A percentile compares a stretch with the other conserved stretches of the same genome.
Conservation (phyloP, 2,329 filamentous ascomycete genomes). For the Sporothrix variecibatus region DNA sequence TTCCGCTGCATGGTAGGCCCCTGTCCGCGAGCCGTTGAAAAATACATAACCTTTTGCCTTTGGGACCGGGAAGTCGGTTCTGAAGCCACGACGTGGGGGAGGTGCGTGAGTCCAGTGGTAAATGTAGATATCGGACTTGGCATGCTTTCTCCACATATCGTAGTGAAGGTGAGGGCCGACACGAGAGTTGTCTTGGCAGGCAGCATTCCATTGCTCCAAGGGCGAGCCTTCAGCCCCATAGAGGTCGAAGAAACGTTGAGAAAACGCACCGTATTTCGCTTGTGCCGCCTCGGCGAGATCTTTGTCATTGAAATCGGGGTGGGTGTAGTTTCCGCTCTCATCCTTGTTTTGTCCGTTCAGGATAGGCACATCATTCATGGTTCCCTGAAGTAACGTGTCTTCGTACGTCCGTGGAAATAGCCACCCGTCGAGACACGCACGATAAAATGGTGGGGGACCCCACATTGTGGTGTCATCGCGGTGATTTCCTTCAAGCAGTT, state of each 20-base stretch:
- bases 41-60: slow-evolving; percentile 6
- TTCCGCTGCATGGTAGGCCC: slow-evolving; percentile 3
- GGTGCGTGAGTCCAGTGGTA: slow-evolving; percentile 9
- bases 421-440: slow-evolving; percentile 3
- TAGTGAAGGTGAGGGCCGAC: slow-evolving; percentile 6
- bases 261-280: neutral
- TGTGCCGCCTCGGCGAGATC: neutral
- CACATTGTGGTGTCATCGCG: slow-evolving; percentile 9
- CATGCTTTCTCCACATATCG: neutral
- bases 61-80: neutral
- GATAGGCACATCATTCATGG: neutral
- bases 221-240: neutral
- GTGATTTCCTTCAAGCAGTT: neutral
- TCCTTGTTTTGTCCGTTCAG: slow-evolving; percentile 4
- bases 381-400: neutral
- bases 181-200: slow-evolving; percentile 4
- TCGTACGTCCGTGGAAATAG: slow-evolving; percentile 2
- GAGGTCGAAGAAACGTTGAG: neutral
- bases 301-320: neutral
- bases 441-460: neutral
- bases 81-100: neutral
- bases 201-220: neutral
- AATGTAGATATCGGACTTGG: slow-evolving; percentile 1
- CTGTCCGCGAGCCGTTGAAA: slow-evolving; percentile 2
- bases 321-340: slow-evolving; percentile 6